Percentiles rank a stretch among this genome's conserved stretches.
Evolutionary conservation across 169 alveolate species (phyloP).

Genomic region (Theileria sp.): DNA sequence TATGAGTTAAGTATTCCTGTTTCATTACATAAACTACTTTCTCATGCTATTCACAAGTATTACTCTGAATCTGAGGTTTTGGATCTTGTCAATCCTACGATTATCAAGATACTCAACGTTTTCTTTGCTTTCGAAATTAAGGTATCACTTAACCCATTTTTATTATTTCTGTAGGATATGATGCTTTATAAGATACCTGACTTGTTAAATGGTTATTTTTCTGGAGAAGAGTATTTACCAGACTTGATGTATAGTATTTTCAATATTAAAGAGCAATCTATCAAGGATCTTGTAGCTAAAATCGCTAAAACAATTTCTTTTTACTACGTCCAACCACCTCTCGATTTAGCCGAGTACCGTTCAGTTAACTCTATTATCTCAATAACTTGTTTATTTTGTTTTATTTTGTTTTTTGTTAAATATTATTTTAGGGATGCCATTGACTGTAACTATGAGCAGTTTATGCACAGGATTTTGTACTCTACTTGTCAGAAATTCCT

Average conservation of each 20-base stretch:
- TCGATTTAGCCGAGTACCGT: background rate
- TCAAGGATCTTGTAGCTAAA: conserved; percentile 15
- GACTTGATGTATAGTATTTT: conserved; percentile 45
- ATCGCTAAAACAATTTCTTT: conserved; percentile 34
- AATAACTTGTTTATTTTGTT: background rate
- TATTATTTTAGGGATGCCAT: background rate
- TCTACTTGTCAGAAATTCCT: conserved; percentile 8
- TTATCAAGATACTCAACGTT: conserved; percentile 17
- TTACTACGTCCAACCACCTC: conserved; percentile 38
- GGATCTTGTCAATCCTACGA: background rate
- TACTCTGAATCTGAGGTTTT: background rate
- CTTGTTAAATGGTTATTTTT: conserved; percentile 63
- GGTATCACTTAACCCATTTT: background rate
- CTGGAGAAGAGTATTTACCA: conserved; percentile 73
- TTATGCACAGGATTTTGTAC: background rate
- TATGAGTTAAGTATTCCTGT: conserved; percentile 65
- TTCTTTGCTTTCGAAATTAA: conserved; percentile 44
- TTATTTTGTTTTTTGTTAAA: background rate
- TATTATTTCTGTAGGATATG: conserved; percentile 4
- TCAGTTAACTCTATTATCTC: background rate
- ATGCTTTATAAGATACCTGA: conserved; percentile 32
- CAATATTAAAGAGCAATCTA: conserved; percentile 12
- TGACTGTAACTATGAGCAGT: background rate
- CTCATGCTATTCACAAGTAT: conserved; percentile 40
- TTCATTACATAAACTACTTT: conserved; percentile 61